A percentile compares a stretch with the other conserved stretches of the same genome.
These are phyloP conservation scores for Pythium diclinum DNA, from an alignment of 352 stramenopile species.

Conservation along the genomic window DNA sequence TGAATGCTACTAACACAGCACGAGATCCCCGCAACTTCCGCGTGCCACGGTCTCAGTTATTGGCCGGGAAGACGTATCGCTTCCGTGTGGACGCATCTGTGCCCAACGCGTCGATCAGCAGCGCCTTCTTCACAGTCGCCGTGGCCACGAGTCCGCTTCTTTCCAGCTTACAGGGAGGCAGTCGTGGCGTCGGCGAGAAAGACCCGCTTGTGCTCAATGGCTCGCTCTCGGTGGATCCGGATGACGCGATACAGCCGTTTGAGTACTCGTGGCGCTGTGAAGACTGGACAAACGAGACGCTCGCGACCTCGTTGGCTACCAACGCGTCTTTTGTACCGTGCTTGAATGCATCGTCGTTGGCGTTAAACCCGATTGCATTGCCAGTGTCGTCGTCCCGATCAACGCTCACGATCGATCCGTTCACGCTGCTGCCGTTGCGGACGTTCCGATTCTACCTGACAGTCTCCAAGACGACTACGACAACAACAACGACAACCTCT, in stretches of 20 bases:
- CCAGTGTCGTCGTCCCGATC: conserved; percentile 11
- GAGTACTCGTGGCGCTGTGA: conserved; percentile 49
- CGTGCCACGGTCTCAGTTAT: conserved; percentile 34
- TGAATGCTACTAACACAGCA: conserved; percentile 52
- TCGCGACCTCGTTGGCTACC: not conserved
- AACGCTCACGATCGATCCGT: conserved; percentile 39
- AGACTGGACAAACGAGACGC: conserved; percentile 45
- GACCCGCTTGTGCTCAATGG: conserved; percentile 54
- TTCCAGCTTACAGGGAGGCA: conserved; percentile 38
- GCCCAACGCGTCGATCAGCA: conserved; percentile 30
- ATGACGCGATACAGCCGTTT: conserved; percentile 35
- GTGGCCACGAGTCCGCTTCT: conserved; percentile 40
- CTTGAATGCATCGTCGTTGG: conserved; percentile 15
- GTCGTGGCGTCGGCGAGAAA: conserved; percentile 44
- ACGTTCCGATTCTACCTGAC: conserved; percentile 51
- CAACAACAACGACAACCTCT: not conserved
- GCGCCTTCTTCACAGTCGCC: conserved; percentile 38
- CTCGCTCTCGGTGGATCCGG: conserved; percentile 47
- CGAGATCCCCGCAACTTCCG: conserved; percentile 61
- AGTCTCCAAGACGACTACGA: conserved; percentile 27
- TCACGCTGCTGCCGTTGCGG: conserved; percentile 37
- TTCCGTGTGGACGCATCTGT: conserved; percentile 45
- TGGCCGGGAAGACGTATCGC: conserved; percentile 45
- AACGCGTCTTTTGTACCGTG: conserved; percentile 5
- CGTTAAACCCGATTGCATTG: not conserved